phyloP scores from a whole-genome alignment of 2,329 filamentous ascomycete species.

The Alternaria viburni region DNA sequence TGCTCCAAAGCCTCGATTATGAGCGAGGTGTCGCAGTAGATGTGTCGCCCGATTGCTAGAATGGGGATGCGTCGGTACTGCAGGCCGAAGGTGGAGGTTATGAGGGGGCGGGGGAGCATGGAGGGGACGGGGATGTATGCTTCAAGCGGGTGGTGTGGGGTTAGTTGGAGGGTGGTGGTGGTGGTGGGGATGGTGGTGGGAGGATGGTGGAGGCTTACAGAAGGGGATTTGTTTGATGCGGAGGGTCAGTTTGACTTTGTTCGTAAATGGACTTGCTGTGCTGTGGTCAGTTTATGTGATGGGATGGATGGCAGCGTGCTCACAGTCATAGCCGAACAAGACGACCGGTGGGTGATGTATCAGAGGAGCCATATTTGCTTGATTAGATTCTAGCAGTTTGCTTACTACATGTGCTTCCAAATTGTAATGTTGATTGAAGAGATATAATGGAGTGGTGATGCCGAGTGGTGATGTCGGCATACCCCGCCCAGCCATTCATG shows the following conservation, averaged over 20 bases:
- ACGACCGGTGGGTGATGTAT: slow-evolving; percentile 18
- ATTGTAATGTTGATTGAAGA: not conserved
- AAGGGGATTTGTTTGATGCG: slow-evolving; percentile 49
- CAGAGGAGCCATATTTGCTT: slow-evolving; percentile 2
- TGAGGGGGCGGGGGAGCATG: slow-evolving; percentile 50
- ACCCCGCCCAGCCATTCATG: slow-evolving; percentile 7
- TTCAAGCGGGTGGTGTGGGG: not conserved
- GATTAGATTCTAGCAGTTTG: rapidly evolving
- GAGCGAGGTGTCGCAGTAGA: slow-evolving; percentile 45
- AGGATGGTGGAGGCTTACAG: slow-evolving; percentile 18
- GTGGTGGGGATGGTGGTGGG: too few relatives aligned
- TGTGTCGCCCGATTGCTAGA: slow-evolving; percentile 39
- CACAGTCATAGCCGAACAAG: slow-evolving; percentile 38
- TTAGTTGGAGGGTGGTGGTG: too few relatives aligned
- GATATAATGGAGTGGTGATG: not conserved
- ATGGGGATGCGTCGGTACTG: slow-evolving; percentile 50
- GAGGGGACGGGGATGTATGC: slow-evolving; percentile 48
- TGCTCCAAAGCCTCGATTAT: slow-evolving; percentile 46
- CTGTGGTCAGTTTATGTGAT: not conserved
- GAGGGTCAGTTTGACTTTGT: slow-evolving; percentile 48
- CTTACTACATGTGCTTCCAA: rapidly evolving
- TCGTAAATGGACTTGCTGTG: slow-evolving; percentile 43
- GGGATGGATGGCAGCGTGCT: not conserved
- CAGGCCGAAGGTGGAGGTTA: slow-evolving; percentile 45
- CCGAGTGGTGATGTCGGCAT: not conserved